Evolutionary conservation across 2,329 filamentous ascomycete species (phyloP).

Genomic region (Aspergillus ochraceus): DNA sequence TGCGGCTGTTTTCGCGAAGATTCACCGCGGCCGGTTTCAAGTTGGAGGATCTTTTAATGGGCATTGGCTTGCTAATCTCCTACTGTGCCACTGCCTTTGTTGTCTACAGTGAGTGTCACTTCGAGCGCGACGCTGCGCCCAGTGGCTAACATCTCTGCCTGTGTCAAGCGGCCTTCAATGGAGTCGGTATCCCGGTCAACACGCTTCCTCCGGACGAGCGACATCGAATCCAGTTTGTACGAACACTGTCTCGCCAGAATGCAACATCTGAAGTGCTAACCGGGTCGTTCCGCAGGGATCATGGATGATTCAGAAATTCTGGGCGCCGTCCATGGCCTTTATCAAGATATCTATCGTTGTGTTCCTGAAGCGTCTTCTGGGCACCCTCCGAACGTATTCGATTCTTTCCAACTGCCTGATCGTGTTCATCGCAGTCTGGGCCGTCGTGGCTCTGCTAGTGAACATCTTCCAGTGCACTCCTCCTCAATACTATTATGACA

Average conservation of each 20-base stretch:
- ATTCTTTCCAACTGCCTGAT: conserved; percentile 2
- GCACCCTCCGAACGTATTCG: not conserved
- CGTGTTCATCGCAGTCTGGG: conserved; percentile 7
- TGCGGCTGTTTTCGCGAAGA: conserved; percentile 6
- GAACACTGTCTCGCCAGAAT: not conserved
- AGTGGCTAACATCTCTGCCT: not conserved
- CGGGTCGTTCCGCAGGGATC: not conserved
- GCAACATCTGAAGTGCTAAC: not conserved
- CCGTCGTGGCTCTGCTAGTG: not conserved
- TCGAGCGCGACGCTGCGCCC: not conserved
- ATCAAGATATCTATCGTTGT: conserved; percentile 9
- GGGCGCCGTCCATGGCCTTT: conserved; percentile 3
- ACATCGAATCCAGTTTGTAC: not conserved
- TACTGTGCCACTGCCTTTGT: conserved; percentile 7
- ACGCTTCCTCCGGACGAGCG: conserved; percentile 1
- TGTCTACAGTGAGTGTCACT: not conserved
- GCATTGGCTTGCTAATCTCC: conserved; percentile 5
- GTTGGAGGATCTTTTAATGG: conserved; percentile 5
- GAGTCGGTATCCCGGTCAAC: conserved; percentile 4
- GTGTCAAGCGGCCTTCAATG: conserved; percentile 4
- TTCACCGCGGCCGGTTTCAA: not conserved
- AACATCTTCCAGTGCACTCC: conserved; percentile 9
- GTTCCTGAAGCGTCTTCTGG: conserved; percentile 2
- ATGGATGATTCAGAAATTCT: conserved; percentile 7
- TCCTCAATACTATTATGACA: conserved; percentile 1